Percentiles rank a stretch among this genome's conserved stretches.
Conservation (phyloP, 2,329 filamentous ascomycete genomes). For the Venturiaceae sp. region DNA sequence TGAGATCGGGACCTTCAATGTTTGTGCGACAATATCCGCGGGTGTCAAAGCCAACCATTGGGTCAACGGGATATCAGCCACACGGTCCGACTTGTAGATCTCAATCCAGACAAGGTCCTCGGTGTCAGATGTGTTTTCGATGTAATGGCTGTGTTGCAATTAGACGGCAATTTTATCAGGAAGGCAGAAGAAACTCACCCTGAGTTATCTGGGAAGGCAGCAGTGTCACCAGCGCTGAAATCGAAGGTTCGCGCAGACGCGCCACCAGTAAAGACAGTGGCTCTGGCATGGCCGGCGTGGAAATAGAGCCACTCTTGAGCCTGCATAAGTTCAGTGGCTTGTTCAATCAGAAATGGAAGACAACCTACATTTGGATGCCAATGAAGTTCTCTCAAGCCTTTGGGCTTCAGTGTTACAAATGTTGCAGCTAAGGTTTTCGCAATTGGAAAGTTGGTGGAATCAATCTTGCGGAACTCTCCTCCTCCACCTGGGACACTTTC, state of each 20-base stretch:
- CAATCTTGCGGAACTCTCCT: constrained; percentile 54
- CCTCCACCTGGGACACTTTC: constrained; percentile 51
- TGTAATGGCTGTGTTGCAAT: constrained; percentile 42
- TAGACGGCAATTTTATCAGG: not conserved
- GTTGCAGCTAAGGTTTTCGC: constrained; percentile 57
- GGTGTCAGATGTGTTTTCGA: constrained; percentile 56
- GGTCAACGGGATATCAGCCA: constrained; percentile 55
- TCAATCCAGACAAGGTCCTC: constrained; percentile 60
- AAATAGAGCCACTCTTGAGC: constrained; percentile 66
- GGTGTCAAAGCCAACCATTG: constrained; percentile 64
- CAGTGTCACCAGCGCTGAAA: constrained; percentile 57
- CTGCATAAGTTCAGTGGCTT: constrained; percentile 21
- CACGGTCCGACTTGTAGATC: constrained; percentile 57
- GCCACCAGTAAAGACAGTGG: constrained; percentile 56
- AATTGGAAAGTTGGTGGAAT: constrained; percentile 58
- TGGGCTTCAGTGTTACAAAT: constrained; percentile 54
- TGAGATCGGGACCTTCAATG: constrained; percentile 48
- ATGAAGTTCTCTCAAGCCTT: constrained; percentile 54
- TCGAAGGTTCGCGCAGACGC: constrained; percentile 56
- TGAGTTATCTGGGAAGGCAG: constrained; percentile 57
- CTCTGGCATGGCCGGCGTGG: constrained; percentile 50
- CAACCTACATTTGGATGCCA: constrained; percentile 56
- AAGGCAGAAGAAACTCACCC: constrained; percentile 25
- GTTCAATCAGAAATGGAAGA: constrained; percentile 1
- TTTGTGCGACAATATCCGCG: constrained; percentile 49